Percentiles rank a stretch among this genome's conserved stretches.
phyloP scores from a whole-genome alignment of 371 early-diverging fungal genomes.

The Mucor irregularis region DNA sequence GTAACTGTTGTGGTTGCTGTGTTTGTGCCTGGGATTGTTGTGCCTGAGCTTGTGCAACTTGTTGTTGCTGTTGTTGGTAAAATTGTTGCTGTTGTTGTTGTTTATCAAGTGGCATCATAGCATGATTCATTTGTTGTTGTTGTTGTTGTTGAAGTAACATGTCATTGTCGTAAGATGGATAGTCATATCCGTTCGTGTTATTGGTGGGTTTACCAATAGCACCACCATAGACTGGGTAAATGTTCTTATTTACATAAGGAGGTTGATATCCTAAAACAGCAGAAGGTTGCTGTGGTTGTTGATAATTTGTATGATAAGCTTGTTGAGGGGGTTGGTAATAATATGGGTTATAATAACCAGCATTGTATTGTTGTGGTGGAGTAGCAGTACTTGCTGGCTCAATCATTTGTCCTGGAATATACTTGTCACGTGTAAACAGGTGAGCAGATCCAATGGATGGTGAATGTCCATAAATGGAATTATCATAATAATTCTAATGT shows the following conservation, averaged over 20 bases:
- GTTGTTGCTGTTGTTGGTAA: background rate
- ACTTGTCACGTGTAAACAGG: constrained; percentile 12
- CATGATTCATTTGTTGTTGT: background rate
- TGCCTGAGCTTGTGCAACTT: background rate
- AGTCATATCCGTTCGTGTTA: background rate
- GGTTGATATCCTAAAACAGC: constrained; percentile 43
- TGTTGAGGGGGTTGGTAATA: background rate
- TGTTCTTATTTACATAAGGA: constrained; percentile 79
- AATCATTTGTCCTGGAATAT: constrained; percentile 5
- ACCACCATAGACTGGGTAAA: constrained; percentile 43
- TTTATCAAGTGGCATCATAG: background rate
- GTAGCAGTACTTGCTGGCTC: too few relatives aligned
- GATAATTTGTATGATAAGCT: too few relatives aligned
- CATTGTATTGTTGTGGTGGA: background rate
- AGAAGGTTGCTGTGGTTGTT: constrained; percentile 45
- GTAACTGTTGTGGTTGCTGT: background rate
- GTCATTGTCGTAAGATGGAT: background rate
- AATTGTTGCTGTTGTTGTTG: background rate
- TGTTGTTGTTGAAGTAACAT: background rate
- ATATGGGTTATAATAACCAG: background rate
- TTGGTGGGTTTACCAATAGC: constrained; percentile 6
- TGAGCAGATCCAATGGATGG: constrained; percentile 4
- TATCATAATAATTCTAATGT: constrained; percentile 22
- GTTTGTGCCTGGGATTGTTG: background rate
- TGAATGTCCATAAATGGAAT: constrained; percentile 17